Evolutionary conservation across 495 filamentous ascomycete species (phyloP).

Genomic region (Endocarpon pusillum): DNA sequence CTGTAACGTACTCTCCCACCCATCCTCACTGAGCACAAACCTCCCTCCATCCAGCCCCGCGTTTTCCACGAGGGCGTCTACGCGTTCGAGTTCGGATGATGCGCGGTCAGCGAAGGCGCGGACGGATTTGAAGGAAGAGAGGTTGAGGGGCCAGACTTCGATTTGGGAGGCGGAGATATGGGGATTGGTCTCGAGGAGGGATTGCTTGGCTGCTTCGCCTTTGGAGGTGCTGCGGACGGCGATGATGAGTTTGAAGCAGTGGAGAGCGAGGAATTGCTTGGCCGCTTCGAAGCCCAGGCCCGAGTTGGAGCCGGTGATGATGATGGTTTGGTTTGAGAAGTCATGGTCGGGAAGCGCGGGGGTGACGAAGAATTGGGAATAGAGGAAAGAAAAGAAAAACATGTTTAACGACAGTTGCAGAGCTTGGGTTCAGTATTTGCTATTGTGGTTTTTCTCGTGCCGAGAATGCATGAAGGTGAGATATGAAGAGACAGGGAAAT

Average conservation of each 20-base stretch:
- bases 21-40: constrained; percentile 14
- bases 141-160: constrained; percentile 22
- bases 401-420: too few relatives aligned
- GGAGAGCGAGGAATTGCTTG: constrained; percentile 27
- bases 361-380: too few relatives aligned
- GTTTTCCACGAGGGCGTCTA: constrained; percentile 22
- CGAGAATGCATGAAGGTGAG: too few relatives aligned
- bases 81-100: constrained; percentile 9
- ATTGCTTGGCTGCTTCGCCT: constrained; percentile 22
- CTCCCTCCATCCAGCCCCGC: constrained; percentile 13
- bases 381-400: too few relatives aligned
- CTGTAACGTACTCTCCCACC: constrained; percentile 20
- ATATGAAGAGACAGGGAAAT: too few relatives aligned
- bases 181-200: constrained; percentile 9
- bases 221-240: constrained; percentile 22
- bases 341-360: constrained; percentile 2
- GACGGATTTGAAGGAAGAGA: constrained; percentile 18
- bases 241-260: constrained; percentile 25
- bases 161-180: constrained; percentile 7
- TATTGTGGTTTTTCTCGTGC: too few relatives aligned
- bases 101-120: constrained; percentile 15
- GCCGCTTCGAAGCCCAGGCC: constrained; percentile 33
- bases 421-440: too few relatives aligned
- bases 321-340: constrained; percentile 31
- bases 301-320: constrained; percentile 39